Percentiles rank a stretch among this genome's conserved stretches.
Conservation (phyloP, 1,284 basidiomycete species). For the Cryptococcus sp. region DNA sequence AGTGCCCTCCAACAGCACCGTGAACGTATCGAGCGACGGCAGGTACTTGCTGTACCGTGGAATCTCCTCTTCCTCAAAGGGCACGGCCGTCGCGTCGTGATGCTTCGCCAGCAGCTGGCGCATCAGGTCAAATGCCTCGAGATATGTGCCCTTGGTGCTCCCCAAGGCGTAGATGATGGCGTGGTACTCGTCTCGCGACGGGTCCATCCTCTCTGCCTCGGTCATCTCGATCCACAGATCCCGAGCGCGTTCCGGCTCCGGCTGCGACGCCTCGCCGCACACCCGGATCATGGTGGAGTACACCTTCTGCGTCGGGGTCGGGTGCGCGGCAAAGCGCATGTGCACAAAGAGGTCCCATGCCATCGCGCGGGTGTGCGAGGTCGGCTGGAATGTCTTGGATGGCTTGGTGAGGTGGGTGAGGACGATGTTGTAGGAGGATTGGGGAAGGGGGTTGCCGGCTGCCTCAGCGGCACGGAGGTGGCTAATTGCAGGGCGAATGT, state of each 20-base stretch:
- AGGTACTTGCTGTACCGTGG: constrained; percentile 30
- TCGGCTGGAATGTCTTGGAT: constrained; percentile 17
- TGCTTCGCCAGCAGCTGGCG: constrained; percentile 75
- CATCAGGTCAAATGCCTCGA: constrained; percentile 73
- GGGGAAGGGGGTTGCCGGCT: constrained; percentile 42
- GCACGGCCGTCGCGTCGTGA: constrained; percentile 48
- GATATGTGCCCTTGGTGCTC: constrained; percentile 59
- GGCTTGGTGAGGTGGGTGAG: constrained; percentile 40
- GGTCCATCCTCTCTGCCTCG: constrained; percentile 56
- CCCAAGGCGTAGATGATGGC: constrained; percentile 68
- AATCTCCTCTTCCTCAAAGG: constrained; percentile 23
- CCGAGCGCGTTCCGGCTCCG: constrained; percentile 83
- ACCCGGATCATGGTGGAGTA: constrained; percentile 86
- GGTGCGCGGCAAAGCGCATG: constrained; percentile 92
- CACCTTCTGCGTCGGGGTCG: constrained; percentile 66
- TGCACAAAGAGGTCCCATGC: constrained; percentile 93
- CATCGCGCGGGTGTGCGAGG: constrained; percentile 54
- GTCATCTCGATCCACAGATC: constrained; percentile 92
- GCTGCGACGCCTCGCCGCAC: constrained; percentile 61
- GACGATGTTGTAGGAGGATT: constrained; percentile 47
- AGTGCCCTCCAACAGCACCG: constrained; percentile 80
- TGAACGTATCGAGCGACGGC: constrained; percentile 70
- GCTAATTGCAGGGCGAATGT: constrained; percentile 37
- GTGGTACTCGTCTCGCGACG: constrained; percentile 71
- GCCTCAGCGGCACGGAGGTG: constrained; percentile 45